Base-by-base conservation (phyloP, 1,284 basidiomycete genomes). In the Apiotrichum mycotoxinovorans region DNA sequence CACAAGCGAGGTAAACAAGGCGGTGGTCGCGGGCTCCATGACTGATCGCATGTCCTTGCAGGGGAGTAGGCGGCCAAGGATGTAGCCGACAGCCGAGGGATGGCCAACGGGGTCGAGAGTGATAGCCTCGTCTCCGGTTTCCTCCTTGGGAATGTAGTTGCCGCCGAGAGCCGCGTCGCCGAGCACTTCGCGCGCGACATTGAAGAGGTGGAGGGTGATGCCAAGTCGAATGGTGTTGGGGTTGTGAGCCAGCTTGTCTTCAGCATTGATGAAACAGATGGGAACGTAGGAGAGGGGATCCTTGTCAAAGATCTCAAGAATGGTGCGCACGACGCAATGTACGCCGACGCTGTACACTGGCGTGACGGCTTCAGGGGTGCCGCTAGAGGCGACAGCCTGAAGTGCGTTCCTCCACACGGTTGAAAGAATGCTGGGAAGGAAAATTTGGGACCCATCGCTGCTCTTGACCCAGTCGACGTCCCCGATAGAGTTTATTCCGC, bases 401-500 rank as follows among this genome's bases (percentile, higher is more conserved):
- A 76, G 55, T n/a, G 74, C 54, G 46, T 73, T 73, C 14, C 44
- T 45, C 74, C 74, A 76, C 1, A 71, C 59, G 25, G 44, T 50
- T 7, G 67, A 68, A 1, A 76, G 46, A 4, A 46, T 44, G 0
- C 49, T 25, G 1, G 74, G 72, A 8, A 76, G 54, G 11, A 71
- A 35, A 0, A 60, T 54, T n/a, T n/a, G n/a, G n/a, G n/a, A n/a
- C n/a, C n/a, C 0, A 61, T 58, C 51, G 33, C 23, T 34, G 34
- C 54, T 58, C 41, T 44, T 60, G n/a, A 67, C 54, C 68, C 67
- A 71, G 20, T 65, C 56, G 12, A 66, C 52, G 1, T 40, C 25
- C 5, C 40, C 38, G n/a, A 61, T 35, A 15, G 63, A 53, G 52
- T 58, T 63, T n/a, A 74, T 52, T 4, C 71, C 69, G 8, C 63